Conservation (phyloP, 768 basidiomycete species). For the Pleurotus salmoneostramineus region DNA sequence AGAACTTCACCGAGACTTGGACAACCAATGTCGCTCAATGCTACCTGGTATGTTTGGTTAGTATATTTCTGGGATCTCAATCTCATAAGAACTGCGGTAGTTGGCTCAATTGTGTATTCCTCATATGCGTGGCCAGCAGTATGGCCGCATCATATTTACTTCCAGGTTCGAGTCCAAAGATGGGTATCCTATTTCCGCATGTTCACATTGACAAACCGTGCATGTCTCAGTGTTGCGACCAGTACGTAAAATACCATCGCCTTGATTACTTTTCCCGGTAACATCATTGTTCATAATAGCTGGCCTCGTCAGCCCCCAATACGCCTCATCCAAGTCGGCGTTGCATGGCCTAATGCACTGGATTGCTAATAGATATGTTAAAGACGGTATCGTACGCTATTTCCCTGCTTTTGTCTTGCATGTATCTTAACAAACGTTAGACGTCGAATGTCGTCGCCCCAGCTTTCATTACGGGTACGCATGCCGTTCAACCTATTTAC, state of each 20-base stretch:
- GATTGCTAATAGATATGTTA: slow-evolving; percentile 44
- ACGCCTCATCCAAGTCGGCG: slow-evolving; percentile 53
- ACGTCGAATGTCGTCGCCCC: slow-evolving; percentile 53
- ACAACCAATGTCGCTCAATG: slow-evolving; percentile 42
- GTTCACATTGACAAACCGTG: not conserved
- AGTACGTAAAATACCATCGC: slow-evolving; percentile 16
- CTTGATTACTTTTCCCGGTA: too few relatives aligned
- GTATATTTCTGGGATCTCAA: not conserved
- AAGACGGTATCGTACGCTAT: slow-evolving; percentile 42
- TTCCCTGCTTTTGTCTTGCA: not conserved
- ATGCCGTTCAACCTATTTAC: not conserved
- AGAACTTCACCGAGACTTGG: slow-evolving; percentile 45
- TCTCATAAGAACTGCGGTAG: slow-evolving; percentile 17
- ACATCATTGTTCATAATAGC: slow-evolving; percentile 31
- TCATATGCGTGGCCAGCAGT: slow-evolving; percentile 35
- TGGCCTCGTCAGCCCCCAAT: slow-evolving; percentile 53
- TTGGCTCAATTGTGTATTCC: slow-evolving; percentile 48
- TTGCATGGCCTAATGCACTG: slow-evolving; percentile 52
- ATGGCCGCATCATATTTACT: slow-evolving; percentile 47
- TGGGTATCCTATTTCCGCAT: not conserved
- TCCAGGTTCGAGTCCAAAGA: slow-evolving; percentile 34
- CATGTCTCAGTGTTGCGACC: slow-evolving; percentile 37
- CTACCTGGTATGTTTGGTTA: slow-evolving; percentile 32
- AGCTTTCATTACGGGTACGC: slow-evolving; percentile 41
- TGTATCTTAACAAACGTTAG: slow-evolving; percentile 16